Percentiles rank a stretch among this genome's conserved stretches.
phyloP scores from a whole-genome alignment of 331 rosid genomes.

The Dryas integrifolia region DNA sequence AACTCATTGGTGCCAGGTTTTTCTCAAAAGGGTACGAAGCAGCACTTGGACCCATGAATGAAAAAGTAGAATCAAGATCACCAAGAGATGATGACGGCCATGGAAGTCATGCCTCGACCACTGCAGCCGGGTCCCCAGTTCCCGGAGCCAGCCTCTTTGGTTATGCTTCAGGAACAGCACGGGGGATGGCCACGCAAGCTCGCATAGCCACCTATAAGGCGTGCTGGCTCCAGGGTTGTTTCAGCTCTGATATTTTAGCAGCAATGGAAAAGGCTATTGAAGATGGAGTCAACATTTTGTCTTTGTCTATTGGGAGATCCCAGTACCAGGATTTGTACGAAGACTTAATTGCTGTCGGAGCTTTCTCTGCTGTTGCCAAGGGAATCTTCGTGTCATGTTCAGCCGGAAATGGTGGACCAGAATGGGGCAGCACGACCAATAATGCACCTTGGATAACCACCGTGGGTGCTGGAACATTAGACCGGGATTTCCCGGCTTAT shows the following conservation, averaged over 20 bases:
- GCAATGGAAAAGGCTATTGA: slow-evolving; percentile 68
- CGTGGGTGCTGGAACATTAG: slow-evolving; percentile 74
- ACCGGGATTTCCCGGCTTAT: slow-evolving; percentile 63
- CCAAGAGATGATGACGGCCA: slow-evolving; percentile 80
- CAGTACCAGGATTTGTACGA: slow-evolving; percentile 23
- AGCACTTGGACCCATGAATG: slow-evolving; percentile 39
- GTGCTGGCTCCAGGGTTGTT: slow-evolving; percentile 62
- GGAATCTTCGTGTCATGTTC: slow-evolving; percentile 66
- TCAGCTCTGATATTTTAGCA: slow-evolving; percentile 57
- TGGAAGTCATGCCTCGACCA: slow-evolving; percentile 82
- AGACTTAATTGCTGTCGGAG: slow-evolving; percentile 57
- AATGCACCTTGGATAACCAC: slow-evolving; percentile 70
- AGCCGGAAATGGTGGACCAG: slow-evolving; percentile 75
- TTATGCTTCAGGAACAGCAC: slow-evolving; percentile 64
- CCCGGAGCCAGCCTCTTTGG: slow-evolving; percentile 72
- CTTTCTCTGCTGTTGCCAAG: slow-evolving; percentile 59
- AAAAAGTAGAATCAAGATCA: slow-evolving; percentile 54
- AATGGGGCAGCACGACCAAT: slow-evolving; percentile 29
- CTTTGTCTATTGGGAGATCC: slow-evolving; percentile 68
- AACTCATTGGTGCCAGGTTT: slow-evolving; percentile 74
- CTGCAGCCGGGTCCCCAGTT: slow-evolving; percentile 69
- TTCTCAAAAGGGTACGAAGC: slow-evolving; percentile 63
- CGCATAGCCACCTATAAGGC: slow-evolving; percentile 69
- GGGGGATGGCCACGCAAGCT: slow-evolving; percentile 74
- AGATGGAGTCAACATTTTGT: slow-evolving; percentile 63